Evolutionary conservation across 495 filamentous ascomycete species (phyloP).

Genomic region (Podospora pseudocomata): DNA sequence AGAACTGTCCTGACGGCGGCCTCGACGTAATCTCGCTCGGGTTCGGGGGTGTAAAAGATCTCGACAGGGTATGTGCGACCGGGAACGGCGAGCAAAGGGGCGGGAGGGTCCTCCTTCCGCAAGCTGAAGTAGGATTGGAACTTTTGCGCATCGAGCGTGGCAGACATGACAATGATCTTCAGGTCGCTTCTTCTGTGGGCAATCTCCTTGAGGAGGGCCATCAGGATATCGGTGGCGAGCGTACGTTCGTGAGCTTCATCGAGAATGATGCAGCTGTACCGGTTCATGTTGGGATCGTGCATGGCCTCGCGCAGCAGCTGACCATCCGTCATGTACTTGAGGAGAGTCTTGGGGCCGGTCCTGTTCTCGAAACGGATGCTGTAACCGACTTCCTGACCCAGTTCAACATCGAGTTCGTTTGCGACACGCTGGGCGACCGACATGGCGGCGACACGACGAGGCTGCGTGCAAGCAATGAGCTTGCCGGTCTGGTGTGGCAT

Average conservation of each 20-base stretch:
- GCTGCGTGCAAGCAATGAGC: constrained; percentile 96
- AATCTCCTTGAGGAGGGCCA: constrained; percentile 90
- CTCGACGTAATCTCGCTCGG: constrained; percentile 95
- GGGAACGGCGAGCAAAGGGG: constrained; percentile 88
- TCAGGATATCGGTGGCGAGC: constrained; percentile 90
- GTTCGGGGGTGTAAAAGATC: constrained; percentile 96
- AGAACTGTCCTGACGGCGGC: constrained; percentile 90
- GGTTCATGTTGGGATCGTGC: constrained; percentile 85
- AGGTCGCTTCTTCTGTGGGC: constrained; percentile 73
- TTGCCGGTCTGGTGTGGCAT: constrained; percentile 78
- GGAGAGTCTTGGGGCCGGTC: constrained; percentile 81
- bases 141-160: constrained; percentile 93
- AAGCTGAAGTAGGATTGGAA: constrained; percentile 94
- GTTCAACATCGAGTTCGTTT: constrained; percentile 87
- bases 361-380: constrained; percentile 98
- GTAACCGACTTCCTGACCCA: constrained; percentile 97
- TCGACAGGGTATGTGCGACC: constrained; percentile 95
- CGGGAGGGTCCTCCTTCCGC: constrained; percentile 45
- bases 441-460: constrained; percentile 97
- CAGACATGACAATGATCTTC: constrained; percentile 98
- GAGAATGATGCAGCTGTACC: constrained; percentile 97
- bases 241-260: constrained; percentile 98
- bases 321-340: constrained; percentile 99
- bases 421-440: constrained; percentile 98
- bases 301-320: constrained; percentile 98